Base-by-base conservation (phyloP, 768 basidiomycete genomes). In the Leccinum pellstonianum region DNA sequence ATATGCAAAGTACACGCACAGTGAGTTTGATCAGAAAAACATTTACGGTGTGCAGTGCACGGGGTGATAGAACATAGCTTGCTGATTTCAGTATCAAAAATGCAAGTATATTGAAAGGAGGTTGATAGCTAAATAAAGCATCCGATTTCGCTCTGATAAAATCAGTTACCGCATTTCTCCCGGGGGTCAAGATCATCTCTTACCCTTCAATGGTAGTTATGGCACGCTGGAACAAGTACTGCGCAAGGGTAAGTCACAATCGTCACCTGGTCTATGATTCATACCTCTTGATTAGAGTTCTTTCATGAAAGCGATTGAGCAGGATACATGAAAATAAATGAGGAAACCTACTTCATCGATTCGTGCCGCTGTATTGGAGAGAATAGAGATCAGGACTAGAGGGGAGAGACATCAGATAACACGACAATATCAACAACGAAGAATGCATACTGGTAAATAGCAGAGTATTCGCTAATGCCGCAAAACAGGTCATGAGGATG, bases 131-230 rank as follows among this genome's bases (percentile, higher is more conserved):
- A 77, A 95, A 93, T 17, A 97, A 78, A 1, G 91, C 91, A 70
- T 95, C 93, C 3, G 88, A 87, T 70, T 94, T 94, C 68, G 94
- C 90, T 23, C 93, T 91, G 62, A 52, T 35, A 27, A 33, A 23
- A 31, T 38, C 29, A 12, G 37, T 72, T 7, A 66, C 51, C 5
- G 51, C 19, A n/a, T 35, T 41, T 43, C 15, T 43, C 38, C 19
- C 5, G 9, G 54, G 55, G 9, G 8, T 19, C 50, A 33, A 15
- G 37, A 6, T 23, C 23, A 47, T 43, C 11, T n/a, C 49, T 57
- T 66, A 90, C 91, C 92, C 91, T 81, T 95, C 91, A 53, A 96
- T 89, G 0, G 94, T 96, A 37, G 84, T 79, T 57, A 97, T 89
- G 7, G 91, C 83, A 65, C 84, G 87, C 73, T 96, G 94, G 76